Base-by-base conservation (phyloP, 108 stramenopile genomes). In the Seminavis robusta region DNA sequence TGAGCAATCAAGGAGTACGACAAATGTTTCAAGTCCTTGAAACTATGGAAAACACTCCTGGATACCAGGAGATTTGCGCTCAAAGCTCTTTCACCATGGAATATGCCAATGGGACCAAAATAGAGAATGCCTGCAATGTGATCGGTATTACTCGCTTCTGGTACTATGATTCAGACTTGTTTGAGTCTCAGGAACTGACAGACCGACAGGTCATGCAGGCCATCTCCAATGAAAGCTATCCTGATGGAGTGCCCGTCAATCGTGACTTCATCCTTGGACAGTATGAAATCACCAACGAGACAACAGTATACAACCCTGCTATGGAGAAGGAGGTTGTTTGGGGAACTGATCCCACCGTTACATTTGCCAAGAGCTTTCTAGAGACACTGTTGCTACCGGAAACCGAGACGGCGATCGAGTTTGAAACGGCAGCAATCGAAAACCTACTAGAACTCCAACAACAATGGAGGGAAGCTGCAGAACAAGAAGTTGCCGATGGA, bases 21-120 rank as follows among this genome's bases (percentile, higher is more conserved):
- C 42, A 31, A 16, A 30, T 56, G 30, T 65, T 65, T 37, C 4
- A 65, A 33, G 55, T 30, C 24, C 26, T 65, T 17, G 44, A 56
- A 47, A 33, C 30, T 1, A n/a, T 56, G 17, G 55, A 34, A 11
- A 29, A 26, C 30, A 29, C 36, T 21, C 41, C 16, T n/a, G 55
- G 46, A 27, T 65, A 65, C 27, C 55, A 65, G 16, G 34, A 49
- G 4, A 31, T 65, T 30, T 65, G 61, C 41, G 36, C 38, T 4
- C 4, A 29, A 10, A 31, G 52, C 4, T 33, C 21, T 27, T 5
- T 4, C 21, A 41, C 45, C 19, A 52, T 39, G 39, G 61, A 42
- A 19, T 16, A 23, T 16, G 54, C 61, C 10, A 32, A 25, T 52
- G 51, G 25, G 16, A 33, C 51, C 3, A 52, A 28, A n/a, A n/a